phyloP scores from a whole-genome alignment of 495 filamentous ascomycete species.

The Penicillium taxi region DNA sequence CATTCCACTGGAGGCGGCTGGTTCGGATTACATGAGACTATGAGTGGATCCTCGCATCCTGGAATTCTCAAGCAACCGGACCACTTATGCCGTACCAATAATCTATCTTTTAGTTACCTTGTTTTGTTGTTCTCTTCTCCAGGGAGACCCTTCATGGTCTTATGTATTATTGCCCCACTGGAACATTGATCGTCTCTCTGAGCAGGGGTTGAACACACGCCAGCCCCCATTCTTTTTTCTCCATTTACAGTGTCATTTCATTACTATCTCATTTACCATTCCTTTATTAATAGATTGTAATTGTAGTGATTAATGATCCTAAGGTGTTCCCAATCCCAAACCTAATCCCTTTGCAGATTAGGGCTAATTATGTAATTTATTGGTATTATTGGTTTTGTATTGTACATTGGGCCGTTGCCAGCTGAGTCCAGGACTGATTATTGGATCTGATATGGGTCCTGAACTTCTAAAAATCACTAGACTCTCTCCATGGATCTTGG shows the following conservation, averaged over 20 bases:
- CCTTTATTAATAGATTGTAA: slow-evolving; percentile 1
- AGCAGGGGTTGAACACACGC: not conserved
- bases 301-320: not conserved
- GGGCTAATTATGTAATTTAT: slow-evolving; percentile 5
- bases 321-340: too few species aligned
- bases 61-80: too few species aligned
- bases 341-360: too few species aligned
- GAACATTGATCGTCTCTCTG: slow-evolving; percentile 9
- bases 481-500: slow-evolving; percentile 5
- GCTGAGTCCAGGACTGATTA: slow-evolving; percentile 29
- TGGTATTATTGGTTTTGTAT: too few species aligned
- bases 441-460: slow-evolving; percentile 38
- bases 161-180: slow-evolving; percentile 8
- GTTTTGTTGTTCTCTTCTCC: not conserved
- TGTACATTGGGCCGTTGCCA: slow-evolving; percentile 26
- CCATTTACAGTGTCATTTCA: not conserved
- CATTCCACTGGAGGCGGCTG: slow-evolving; percentile 18
- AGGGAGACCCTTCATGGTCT: slow-evolving; percentile 6
- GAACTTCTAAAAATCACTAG: slow-evolving; percentile 15
- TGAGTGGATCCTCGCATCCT: slow-evolving; percentile 17
- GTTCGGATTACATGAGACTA: slow-evolving; percentile 20
- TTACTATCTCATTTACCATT: slow-evolving; percentile 3
- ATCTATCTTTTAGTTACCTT: too few species aligned
- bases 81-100: too few species aligned
- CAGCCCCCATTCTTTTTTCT: slow-evolving; percentile 4